These are phyloP conservation scores for Cucurbita ficifolia DNA, from an alignment of 306 rosid genomes.

Conservation along the genomic window DNA sequence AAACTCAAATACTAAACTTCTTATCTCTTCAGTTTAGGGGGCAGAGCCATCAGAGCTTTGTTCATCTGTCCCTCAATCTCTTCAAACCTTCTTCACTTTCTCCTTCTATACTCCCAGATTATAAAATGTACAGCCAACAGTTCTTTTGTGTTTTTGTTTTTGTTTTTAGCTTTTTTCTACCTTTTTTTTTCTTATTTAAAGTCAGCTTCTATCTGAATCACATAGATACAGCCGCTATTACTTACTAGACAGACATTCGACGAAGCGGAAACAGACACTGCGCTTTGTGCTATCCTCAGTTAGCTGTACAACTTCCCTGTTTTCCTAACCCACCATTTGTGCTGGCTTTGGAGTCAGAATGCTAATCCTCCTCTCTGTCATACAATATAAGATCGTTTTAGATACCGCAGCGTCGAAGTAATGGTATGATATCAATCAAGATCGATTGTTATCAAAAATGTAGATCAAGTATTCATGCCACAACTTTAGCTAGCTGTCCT, in stretches of 20 bases:
- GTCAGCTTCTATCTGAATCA: conserved; percentile 23
- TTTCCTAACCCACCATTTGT: conserved; percentile 21
- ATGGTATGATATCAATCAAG: background rate
- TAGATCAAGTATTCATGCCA: too few relatives aligned
- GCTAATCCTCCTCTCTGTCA: conserved; percentile 52
- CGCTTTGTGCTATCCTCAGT: conserved; percentile 32
- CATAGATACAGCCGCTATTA: conserved; percentile 17
- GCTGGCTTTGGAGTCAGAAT: conserved; percentile 33
- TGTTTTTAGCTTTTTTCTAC: background rate
- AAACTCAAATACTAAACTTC: conserved; percentile 26
- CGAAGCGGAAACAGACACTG: conserved; percentile 18
- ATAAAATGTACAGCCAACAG: conserved; percentile 47
- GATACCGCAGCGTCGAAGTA: background rate
- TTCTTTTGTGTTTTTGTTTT: background rate
- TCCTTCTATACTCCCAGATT: conserved; percentile 29
- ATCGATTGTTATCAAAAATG: background rate
- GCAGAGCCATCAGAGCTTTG: conserved; percentile 1
- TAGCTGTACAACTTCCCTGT: conserved; percentile 33
- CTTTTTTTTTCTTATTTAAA: conserved; percentile 19
- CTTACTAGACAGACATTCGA: conserved; percentile 15
- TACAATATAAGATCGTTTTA: conserved; percentile 9
- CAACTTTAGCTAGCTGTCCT: background rate
- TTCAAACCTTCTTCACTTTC: conserved; percentile 26
- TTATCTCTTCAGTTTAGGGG: conserved; percentile 25
- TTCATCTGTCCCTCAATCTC: conserved; percentile 23